Conservation (phyloP, 345 rosid species). For the Syzygium oleosum region DNA sequence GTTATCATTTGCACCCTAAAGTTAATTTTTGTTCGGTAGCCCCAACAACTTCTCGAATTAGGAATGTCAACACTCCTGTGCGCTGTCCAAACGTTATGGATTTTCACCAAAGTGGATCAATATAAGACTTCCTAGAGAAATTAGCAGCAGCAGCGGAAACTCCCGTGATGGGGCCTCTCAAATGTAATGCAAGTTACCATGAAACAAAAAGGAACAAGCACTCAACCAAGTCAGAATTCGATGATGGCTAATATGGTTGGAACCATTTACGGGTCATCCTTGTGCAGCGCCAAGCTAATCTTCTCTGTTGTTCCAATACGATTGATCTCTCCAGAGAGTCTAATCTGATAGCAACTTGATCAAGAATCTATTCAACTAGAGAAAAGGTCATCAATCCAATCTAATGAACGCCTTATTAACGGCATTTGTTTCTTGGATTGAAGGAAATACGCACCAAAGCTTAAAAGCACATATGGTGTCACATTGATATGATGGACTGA, state of each 20-base stretch:
- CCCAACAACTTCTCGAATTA: background rate
- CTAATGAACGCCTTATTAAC: background rate
- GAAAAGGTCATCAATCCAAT: background rate
- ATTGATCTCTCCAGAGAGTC: background rate
- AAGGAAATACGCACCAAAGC: background rate
- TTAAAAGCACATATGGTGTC: background rate
- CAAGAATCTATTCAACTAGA: background rate
- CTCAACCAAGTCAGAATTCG: background rate
- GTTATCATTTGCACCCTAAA: too few species aligned
- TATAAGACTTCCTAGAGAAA: background rate
- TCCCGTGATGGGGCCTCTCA: background rate
- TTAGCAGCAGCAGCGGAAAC: background rate
- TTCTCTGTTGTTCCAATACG: background rate
- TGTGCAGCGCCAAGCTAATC: background rate
- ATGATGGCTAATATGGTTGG: rapidly evolving
- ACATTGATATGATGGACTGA: too few species aligned
- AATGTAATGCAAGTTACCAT: background rate
- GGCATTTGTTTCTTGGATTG: background rate
- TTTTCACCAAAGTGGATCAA: background rate
- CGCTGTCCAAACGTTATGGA: background rate
- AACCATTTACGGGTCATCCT: background rate
- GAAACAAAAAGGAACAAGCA: background rate
- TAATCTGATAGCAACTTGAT: background rate
- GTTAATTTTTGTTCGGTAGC: background rate
- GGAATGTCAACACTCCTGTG: background rate